phyloP scores from a whole-genome alignment of 2,329 filamentous ascomycete species.

The Penicillium sp. region DNA sequence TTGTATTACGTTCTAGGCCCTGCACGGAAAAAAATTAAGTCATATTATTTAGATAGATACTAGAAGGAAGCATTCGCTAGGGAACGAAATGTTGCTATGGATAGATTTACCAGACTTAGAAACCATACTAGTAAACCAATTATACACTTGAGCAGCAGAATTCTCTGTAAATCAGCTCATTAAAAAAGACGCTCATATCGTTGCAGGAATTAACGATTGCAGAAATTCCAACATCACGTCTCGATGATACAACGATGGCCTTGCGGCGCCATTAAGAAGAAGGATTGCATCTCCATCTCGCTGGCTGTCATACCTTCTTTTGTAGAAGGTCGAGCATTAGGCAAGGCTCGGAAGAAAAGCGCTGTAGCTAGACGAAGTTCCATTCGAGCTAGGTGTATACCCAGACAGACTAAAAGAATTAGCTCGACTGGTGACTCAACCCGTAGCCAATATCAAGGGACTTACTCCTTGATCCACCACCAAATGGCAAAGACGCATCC shows the following conservation, averaged over 20 bases:
- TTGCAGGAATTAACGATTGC: not conserved
- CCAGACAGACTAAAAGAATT: slow-evolving; percentile 55
- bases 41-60: not conserved
- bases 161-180: not conserved
- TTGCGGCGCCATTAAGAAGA: slow-evolving; percentile 46
- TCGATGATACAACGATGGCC: slow-evolving; percentile 44
- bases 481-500: slow-evolving; percentile 65
- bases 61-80: not conserved
- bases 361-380: slow-evolving; percentile 54
- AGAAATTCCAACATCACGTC: not conserved
- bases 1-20: not conserved
- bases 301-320: slow-evolving; percentile 31
- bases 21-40: not conserved
- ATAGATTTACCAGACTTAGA: not conserved
- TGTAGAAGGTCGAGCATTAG: slow-evolving; percentile 19
- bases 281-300: slow-evolving; percentile 46
- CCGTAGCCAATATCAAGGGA: not conserved
- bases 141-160: not conserved
- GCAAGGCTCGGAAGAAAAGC: slow-evolving; percentile 49
- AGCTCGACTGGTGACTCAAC: not conserved
- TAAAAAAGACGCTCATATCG: not conserved
- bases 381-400: slow-evolving; percentile 64
- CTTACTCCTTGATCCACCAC: slow-evolving; percentile 60
- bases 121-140: not conserved
- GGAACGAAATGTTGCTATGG: not conserved